Evolutionary conservation across 2,329 filamentous ascomycete species (phyloP).

Genomic region (Macrophomina phaseolina): DNA sequence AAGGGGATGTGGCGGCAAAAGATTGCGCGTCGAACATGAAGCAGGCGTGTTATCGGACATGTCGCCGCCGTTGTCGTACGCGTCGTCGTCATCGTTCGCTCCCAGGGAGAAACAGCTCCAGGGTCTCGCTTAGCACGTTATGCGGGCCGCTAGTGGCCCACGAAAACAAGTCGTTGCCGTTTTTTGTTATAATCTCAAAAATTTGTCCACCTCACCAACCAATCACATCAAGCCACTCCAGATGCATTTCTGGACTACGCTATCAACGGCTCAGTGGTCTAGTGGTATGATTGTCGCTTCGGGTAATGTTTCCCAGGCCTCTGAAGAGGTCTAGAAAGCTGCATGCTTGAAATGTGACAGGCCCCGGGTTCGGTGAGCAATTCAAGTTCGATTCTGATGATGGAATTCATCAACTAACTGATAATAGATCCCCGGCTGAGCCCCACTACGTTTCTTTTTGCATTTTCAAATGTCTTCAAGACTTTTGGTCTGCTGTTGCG

Average conservation of each 20-base stretch:
- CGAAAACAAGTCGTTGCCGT: not conserved
- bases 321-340: not conserved
- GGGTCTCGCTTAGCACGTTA: not conserved
- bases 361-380: slow-evolving; percentile 15
- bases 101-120: not conserved
- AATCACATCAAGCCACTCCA: not conserved
- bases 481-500: too few relatives aligned
- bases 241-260: not conserved
- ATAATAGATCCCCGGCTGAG: slow-evolving; percentile 8
- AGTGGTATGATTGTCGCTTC: slow-evolving; percentile 76
- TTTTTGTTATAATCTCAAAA: not conserved
- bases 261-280: slow-evolving; percentile 54
- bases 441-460: not conserved
- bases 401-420: not conserved
- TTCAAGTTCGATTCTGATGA: not conserved
- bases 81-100: not conserved
- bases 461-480: not conserved
- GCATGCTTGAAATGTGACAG: not conserved
- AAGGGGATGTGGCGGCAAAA: too few relatives aligned
- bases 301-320: slow-evolving; percentile 45
- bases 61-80: not conserved
- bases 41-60: too few relatives aligned
- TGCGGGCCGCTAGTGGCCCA: not conserved
- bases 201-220: not conserved
- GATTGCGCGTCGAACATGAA: too few relatives aligned